A percentile compares a stretch with the other conserved stretches of the same genome.
phyloP scores from a whole-genome alignment of 2,329 filamentous ascomycete genomes.

The Hypoxylon rubiginosum region DNA sequence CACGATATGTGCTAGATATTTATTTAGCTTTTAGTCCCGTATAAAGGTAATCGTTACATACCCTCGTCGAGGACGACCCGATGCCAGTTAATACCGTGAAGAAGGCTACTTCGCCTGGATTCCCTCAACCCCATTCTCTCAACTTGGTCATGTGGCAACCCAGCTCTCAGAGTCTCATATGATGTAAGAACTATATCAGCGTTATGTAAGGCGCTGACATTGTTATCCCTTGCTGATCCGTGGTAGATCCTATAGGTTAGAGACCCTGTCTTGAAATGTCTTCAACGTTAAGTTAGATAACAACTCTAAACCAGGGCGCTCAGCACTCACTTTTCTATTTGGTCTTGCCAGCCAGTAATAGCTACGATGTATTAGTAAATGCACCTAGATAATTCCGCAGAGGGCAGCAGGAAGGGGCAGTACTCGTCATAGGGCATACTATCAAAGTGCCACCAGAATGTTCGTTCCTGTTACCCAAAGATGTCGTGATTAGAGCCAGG shows the following conservation, averaged over 20 bases:
- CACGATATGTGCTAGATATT: slow-evolving; percentile 17
- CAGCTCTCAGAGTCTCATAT: slow-evolving; percentile 27
- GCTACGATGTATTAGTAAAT: slow-evolving; percentile 15
- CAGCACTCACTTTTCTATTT: slow-evolving; percentile 23
- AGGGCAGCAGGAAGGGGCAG: background rate
- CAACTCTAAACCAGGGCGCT: background rate
- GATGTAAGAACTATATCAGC: slow-evolving; percentile 25
- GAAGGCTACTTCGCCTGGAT: background rate
- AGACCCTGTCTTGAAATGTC: slow-evolving; percentile 25
- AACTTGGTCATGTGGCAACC: background rate
- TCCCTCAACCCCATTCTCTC: background rate
- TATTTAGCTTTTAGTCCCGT: background rate
- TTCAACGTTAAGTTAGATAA: slow-evolving; percentile 11
- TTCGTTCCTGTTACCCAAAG: background rate
- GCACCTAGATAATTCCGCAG: background rate
- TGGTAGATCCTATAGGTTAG: slow-evolving; percentile 25
- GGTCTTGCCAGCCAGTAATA: slow-evolving; percentile 27
- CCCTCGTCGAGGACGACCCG: slow-evolving; percentile 31
- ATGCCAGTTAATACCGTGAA: slow-evolving; percentile 24
- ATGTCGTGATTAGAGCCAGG: slow-evolving; percentile 25
- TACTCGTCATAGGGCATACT: slow-evolving; percentile 26
- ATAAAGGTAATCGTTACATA: background rate
- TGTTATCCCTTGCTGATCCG: slow-evolving; percentile 11
- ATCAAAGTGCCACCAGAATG: slow-evolving; percentile 7
- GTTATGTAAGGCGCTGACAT: background rate